Base-by-base conservation (phyloP, 192 early-diverging fungal species). In the Coemansia umbellata region DNA sequence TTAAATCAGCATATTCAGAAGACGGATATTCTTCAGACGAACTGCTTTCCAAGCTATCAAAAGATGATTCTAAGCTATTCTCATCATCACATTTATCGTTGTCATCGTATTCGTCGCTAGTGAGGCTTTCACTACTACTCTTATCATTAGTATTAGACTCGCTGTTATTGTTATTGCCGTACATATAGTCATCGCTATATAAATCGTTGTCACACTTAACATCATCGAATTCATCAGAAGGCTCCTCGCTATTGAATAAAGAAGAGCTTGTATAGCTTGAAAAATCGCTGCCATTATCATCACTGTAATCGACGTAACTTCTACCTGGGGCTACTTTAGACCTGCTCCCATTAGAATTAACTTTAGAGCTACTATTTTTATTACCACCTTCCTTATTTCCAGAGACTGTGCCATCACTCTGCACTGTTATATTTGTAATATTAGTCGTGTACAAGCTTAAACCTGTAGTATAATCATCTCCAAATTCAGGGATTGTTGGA, bases 401-500 rank as follows among this genome's bases (percentile, higher is more conserved):
- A 19, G 22, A 5, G 15, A 21, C 18, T 32, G 5, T 40, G 18
- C 41, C 50, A 36, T 42, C 31, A 8, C 50, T 43, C 14, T 50
- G 35, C 7, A 69, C 59, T 0, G 66, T 62, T 11, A 69, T 51
- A n/a, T 50, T 44, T 6, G 42, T 55, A 23, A 50, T 37, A 7
- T 42, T 11, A 24, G 13, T 35, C 2, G 53, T 43, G 56, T 60
- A 71, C 14, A 54, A 28, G 31, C 59, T 47, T 31, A 51, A 41
- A 11, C 56, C 51, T 22, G 50, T 44, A 15, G 57, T 50, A 19
- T 62, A 62, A 51, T 55, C 36, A 55, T 37, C 55, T 24, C 23
- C 40, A 31, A 58, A 63, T 50, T 79, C 80, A 24, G 77, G 63
- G 27, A 81, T 69, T 8, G 50, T 51, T 11, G 80, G 80, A 49